Evolutionary conservation across 2,329 filamentous ascomycete species (phyloP), one percentile per base, ranked within the genome.

Genomic region (Cytospora schulzeri): DNA sequence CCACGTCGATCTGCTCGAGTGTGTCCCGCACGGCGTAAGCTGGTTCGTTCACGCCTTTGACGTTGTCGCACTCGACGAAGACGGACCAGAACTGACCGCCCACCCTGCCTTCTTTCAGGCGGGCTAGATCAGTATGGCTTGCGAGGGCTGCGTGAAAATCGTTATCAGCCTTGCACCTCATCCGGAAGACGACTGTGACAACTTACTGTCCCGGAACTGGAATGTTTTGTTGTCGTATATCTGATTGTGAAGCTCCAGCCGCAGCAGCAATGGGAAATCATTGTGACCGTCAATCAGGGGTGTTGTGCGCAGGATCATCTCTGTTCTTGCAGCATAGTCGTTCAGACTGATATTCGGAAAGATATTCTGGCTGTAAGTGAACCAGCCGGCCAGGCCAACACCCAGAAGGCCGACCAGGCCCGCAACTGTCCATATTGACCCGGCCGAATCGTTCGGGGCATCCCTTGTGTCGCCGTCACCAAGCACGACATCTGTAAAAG

Each of bases 231-330:
- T 58, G 54, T 69, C 66, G 60, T 72, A 70, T 31, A 72, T 71
- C 22, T 69, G 69, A 55, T 74, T 74, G 24, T 73, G 69, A 26
- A 73, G 57, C 54, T 75, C 71, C 17, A 74, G 60, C 3, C 73
- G 69, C n/a, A 75, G 67, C 64, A 71, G 69, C 57, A 68, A 74
- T 0, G 73, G 72, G 9, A 75, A 62, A 45, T 75, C 73, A 41
- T 75, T 75, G 66, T 75, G 73, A 3, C 73, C 73, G 60, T 75
- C 73, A 29, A 74, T 73, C 9, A 75, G 38, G 1, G 68, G 68
- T n/a, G 67, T 69, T 17, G 58, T 64, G 26, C 53, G 62, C 35
- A 70, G 48, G 4, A 70, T 54, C 29, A 45, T 33, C 33, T 63
- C 52, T 15, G 67, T 68, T 2, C 68, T 60, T 33, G 60, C 62